A percentile compares a stretch with the other conserved stretches of the same genome.
These are phyloP conservation scores for Hondaea fermentalgiana DNA, from an alignment of 108 stramenopile species.

Conservation along the genomic window DNA sequence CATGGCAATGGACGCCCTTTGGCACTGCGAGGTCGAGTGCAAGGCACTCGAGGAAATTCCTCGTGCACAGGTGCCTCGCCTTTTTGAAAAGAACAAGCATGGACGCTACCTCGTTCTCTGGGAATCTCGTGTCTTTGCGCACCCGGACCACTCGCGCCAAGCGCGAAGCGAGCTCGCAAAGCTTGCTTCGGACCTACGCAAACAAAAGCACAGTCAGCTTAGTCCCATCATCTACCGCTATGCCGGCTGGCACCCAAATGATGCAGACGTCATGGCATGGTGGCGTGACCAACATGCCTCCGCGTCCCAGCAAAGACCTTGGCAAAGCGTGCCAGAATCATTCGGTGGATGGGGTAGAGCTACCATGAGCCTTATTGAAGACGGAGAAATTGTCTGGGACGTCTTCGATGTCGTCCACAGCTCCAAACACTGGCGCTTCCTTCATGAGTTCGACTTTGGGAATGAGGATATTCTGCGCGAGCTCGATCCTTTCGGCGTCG, in stretches of 20 bases:
- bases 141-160: background rate
- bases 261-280: background rate
- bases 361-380: background rate
- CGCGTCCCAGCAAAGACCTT: background rate
- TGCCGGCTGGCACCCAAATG: background rate
- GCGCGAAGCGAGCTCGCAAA: background rate
- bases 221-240: background rate
- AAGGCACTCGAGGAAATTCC: background rate
- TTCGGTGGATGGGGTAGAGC: background rate
- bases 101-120: background rate
- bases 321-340: background rate
- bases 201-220: background rate
- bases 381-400: background rate
- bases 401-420: background rate
- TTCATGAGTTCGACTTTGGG: background rate
- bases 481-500: background rate
- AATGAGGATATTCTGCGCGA: background rate
- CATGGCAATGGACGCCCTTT: background rate
- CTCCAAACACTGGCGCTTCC: background rate
- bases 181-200: background rate
- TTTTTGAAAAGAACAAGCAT: background rate
- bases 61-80: background rate
- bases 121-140: background rate
- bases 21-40: background rate
- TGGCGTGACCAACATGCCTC: background rate